A percentile compares a stretch with the other conserved stretches of the same genome.
Evolutionary conservation across 2,329 filamentous ascomycete species (phyloP).

Genomic region (Arthroderma sp.): DNA sequence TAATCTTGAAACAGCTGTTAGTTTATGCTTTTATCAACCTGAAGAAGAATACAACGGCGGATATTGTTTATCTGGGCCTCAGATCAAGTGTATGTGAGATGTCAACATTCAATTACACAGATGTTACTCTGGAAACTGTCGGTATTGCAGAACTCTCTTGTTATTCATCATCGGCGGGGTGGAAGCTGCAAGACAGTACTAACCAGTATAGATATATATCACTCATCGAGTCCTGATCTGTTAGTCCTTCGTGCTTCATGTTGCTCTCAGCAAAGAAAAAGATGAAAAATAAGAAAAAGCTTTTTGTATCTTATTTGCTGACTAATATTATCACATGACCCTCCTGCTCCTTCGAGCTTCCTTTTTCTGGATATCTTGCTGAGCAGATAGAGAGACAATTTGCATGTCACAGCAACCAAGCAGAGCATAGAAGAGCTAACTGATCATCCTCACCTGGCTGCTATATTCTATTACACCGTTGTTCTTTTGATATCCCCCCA

Average conservation of each 20-base stretch:
- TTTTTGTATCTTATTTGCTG: neutral
- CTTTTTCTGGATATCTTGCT: neutral
- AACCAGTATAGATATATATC: neutral
- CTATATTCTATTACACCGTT: neutral
- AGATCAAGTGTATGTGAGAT: conserved; percentile 37
- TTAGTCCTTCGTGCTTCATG: neutral
- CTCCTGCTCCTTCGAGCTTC: neutral
- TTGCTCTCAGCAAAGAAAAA: neutral
- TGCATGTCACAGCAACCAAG: too few species aligned
- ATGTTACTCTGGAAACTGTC: conserved; percentile 31
- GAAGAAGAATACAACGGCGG: neutral
- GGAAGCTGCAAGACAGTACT: neutral
- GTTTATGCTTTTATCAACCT: neutral
- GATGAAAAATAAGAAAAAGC: neutral
- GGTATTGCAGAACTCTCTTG: conserved; percentile 37
- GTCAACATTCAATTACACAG: conserved; percentile 36
- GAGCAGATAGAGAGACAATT: neutral
- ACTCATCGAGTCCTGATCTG: neutral
- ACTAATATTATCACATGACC: neutral
- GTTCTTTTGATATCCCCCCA: neutral
- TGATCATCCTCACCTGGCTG: neutral
- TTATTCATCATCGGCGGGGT: conserved; percentile 24
- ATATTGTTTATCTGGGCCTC: conserved; percentile 16
- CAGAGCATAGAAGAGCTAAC: neutral
- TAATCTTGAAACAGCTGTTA: neutral